Conservation (phyloP, 164 flowering plant genomes). For the Vitis labrusca region DNA sequence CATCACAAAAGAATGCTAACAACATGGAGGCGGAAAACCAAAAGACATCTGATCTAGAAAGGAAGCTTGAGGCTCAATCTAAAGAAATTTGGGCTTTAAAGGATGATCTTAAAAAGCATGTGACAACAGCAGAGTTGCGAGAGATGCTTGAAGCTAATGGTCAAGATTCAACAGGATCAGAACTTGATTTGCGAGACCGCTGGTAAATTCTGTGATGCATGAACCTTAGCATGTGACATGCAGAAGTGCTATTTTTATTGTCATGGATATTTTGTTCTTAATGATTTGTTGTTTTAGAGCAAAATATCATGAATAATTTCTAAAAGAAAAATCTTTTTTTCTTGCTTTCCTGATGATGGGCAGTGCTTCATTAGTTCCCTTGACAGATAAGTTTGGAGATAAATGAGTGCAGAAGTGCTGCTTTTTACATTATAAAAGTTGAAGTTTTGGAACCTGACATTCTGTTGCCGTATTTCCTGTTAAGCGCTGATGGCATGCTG, state of each 20-base stretch:
- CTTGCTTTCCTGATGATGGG: too few species aligned
- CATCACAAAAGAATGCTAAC: conserved; percentile 14
- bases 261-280: background rate
- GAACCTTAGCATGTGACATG: conserved; percentile 1
- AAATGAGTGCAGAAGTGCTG: too few species aligned
- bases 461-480: conserved; percentile 16
- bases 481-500: conserved; percentile 93
- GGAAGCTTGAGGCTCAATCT: conserved; percentile 61
- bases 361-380: too few species aligned
- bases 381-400: too few species aligned
- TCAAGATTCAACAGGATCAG: conserved; percentile 84
- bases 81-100: conserved; percentile 79
- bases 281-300: background rate
- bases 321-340: too few species aligned
- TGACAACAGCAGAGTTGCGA: conserved; percentile 69
- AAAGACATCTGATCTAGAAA: conserved; percentile 34
- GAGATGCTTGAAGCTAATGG: conserved; percentile 88
- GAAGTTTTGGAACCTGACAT: background rate
- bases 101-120: conserved; percentile 83
- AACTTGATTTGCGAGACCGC: conserved; percentile 80
- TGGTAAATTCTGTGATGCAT: conserved; percentile 49
- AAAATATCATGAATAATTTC: too few species aligned
- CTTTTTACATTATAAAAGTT: background rate
- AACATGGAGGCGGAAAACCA: conserved; percentile 18
- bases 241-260: background rate